phyloP scores from a whole-genome alignment of 768 basidiomycete species.

The Dictyophora rubrovolvata region DNA sequence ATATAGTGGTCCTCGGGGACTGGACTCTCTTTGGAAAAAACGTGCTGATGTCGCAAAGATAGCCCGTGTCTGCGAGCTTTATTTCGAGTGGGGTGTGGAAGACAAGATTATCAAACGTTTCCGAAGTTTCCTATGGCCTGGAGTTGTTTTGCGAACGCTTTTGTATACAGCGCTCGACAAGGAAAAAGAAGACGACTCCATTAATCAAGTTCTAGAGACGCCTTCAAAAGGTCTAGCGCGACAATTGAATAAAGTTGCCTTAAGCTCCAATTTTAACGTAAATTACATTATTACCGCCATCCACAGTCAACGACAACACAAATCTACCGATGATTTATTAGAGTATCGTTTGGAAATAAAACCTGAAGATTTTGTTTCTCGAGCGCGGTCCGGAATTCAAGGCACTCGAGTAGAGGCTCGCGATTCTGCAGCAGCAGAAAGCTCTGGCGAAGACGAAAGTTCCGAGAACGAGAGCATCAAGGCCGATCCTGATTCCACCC shows the following conservation, averaged over 20 bases:
- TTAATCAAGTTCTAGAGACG: not conserved
- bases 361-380: constrained; percentile 52
- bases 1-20: constrained; percentile 21
- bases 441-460: constrained; percentile 44
- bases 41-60: constrained; percentile 65
- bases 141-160: constrained; percentile 58
- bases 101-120: constrained; percentile 79
- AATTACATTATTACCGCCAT: constrained; percentile 52
- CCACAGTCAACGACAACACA: constrained; percentile 52
- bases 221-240: constrained; percentile 6
- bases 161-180: constrained; percentile 49
- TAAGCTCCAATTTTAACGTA: constrained; percentile 21
- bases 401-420: constrained; percentile 15
- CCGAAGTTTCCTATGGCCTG: constrained; percentile 72
- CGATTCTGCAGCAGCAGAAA: constrained; percentile 10
- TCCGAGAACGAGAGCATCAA: constrained; percentile 33
- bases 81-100: constrained; percentile 88
- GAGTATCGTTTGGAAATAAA: constrained; percentile 78
- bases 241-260: constrained; percentile 11
- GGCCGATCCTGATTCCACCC: constrained; percentile 42
- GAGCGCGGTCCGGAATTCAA: constrained; percentile 30
- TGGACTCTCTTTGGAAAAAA: constrained; percentile 29
- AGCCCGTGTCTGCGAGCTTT: constrained; percentile 72
- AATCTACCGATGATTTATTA: constrained; percentile 55
- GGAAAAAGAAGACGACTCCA: constrained; percentile 22